Percentiles rank a stretch among this genome's conserved stretches.
These are phyloP conservation scores for Ascochyta lentis DNA, from an alignment of 2,329 filamentous ascomycete genomes.

Conservation along the genomic window DNA sequence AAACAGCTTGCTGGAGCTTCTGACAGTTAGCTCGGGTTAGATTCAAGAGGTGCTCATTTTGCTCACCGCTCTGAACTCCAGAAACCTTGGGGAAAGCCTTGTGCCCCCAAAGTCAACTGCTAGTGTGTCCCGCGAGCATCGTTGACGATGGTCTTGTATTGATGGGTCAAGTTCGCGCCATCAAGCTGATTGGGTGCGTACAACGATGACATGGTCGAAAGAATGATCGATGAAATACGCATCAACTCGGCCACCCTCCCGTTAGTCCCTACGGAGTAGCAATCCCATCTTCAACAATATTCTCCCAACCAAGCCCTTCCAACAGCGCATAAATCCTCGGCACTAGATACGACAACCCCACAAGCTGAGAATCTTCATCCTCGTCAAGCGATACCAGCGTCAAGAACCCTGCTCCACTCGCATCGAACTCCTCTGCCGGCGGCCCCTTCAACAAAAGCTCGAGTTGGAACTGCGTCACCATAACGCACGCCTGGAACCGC, in stretches of 20 bases:
- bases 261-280: slow-evolving; percentile 2
- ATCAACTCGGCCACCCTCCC: no score
- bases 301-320: slow-evolving; percentile 13
- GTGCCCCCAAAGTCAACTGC: not conserved
- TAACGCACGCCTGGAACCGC: slow-evolving; percentile 15
- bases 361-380: slow-evolving; percentile 10
- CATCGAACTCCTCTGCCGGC: slow-evolving; percentile 12
- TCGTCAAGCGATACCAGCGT: slow-evolving; percentile 15
- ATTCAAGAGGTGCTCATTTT: not conserved
- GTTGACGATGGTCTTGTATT: not conserved
- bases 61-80: not conserved
- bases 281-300: slow-evolving; percentile 9
- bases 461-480: slow-evolving; percentile 3
- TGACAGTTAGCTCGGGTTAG: no score
- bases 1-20: no score
- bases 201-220: no score
- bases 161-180: not conserved
- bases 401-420: not conserved
- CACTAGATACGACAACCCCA: slow-evolving; percentile 16
- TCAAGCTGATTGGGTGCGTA: no score
- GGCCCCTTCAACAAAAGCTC: slow-evolving; percentile 8
- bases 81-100: not conserved
- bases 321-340: slow-evolving; percentile 12
- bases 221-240: no score
- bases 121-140: not conserved